A percentile compares a stretch with the other conserved stretches of the same genome.
phyloP scores from a whole-genome alignment of 768 basidiomycete species.

The Termitomyces sp. region DNA sequence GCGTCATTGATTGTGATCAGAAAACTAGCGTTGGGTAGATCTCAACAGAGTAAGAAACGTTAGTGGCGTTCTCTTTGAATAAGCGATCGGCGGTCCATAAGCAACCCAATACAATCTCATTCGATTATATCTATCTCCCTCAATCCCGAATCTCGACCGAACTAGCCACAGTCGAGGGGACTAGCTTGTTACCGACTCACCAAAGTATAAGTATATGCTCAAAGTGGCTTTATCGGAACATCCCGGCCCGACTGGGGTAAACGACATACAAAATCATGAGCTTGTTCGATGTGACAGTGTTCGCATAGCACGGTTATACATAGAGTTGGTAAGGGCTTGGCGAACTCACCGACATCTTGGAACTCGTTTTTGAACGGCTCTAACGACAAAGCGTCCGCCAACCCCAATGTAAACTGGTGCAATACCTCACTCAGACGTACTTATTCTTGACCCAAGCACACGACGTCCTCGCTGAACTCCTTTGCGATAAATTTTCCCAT shows the following conservation, averaged over 20 bases:
- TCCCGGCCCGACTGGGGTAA: background rate
- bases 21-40: too few relatives aligned
- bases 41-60: too few relatives aligned
- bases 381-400: background rate
- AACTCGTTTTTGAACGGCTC: background rate
- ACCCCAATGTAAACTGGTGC: background rate
- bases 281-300: background rate
- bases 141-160: too few relatives aligned
- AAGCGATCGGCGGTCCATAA: background rate
- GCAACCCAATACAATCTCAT: background rate
- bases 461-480: background rate
- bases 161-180: too few relatives aligned
- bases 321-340: too few relatives aligned
- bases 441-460: background rate
- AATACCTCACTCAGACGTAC: background rate
- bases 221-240: background rate
- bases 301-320: too few relatives aligned
- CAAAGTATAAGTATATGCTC: background rate
- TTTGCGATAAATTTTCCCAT: too few relatives aligned
- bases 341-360: background rate
- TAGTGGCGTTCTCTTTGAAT: too few relatives aligned
- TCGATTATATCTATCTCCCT: too few relatives aligned
- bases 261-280: background rate
- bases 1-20: too few relatives aligned
- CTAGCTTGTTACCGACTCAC: background rate